A percentile compares a stretch with the other conserved stretches of the same genome.
These are phyloP conservation scores for Leccinum ochraceum DNA, from an alignment of 768 basidiomycete species.

Conservation along the genomic window DNA sequence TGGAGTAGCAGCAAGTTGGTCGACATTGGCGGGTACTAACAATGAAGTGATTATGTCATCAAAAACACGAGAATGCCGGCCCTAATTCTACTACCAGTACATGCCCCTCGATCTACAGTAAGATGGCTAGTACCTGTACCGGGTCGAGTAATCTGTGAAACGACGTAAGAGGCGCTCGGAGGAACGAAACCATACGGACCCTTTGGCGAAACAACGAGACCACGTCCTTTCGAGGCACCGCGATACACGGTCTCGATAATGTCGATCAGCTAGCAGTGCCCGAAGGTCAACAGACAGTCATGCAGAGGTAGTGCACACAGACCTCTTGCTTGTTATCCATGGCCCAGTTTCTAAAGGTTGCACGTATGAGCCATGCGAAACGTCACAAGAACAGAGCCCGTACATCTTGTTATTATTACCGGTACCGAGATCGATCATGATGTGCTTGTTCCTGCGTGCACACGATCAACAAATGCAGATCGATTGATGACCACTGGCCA, in stretches of 20 bases:
- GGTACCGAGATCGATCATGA: conserved; percentile 99
- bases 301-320: conserved; percentile 12
- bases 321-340: conserved; percentile 99
- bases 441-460: conserved; percentile 84
- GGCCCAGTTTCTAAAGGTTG: conserved; percentile 85
- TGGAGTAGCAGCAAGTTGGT: conserved; percentile 9
- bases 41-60: conserved; percentile 28
- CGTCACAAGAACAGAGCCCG: conserved; percentile 29
- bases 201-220: conserved; percentile 96
- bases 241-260: conserved; percentile 98
- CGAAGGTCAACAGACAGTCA: not conserved
- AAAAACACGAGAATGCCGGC: conserved; percentile 28
- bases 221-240: conserved; percentile 95
- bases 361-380: not conserved
- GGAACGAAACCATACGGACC: conserved; percentile 46
- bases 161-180: not conserved
- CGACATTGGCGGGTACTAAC: conserved; percentile 21
- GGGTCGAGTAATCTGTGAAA: conserved; percentile 72
- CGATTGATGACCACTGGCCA: not conserved
- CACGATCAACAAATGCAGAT: not conserved
- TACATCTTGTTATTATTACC: conserved; percentile 99
- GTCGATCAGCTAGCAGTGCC: conserved; percentile 74
- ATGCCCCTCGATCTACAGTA: not conserved
- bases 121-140: conserved; percentile 62
- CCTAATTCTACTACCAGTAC: conserved; percentile 13